Conservation (phyloP, 768 basidiomycete species). For the Pisolithus marmoratus region DNA sequence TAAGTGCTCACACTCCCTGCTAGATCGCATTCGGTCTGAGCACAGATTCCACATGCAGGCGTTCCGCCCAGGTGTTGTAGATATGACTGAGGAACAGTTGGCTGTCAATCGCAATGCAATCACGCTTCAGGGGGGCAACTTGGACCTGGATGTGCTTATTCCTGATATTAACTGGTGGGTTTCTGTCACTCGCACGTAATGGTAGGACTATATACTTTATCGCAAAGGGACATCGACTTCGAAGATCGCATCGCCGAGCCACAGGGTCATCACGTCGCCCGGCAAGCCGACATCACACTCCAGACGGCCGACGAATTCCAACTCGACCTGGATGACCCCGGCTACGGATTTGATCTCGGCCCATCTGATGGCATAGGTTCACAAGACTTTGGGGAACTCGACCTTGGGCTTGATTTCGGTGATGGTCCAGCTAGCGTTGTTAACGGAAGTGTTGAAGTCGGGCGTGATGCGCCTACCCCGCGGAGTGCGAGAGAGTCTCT, state of each 20-base stretch:
- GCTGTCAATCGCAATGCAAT: slow-evolving; percentile 84
- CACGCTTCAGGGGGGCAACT: slow-evolving; percentile 70
- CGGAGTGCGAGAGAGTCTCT: slow-evolving; percentile 50
- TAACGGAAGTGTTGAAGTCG: slow-evolving; percentile 62
- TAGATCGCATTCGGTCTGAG: background rate
- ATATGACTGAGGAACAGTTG: slow-evolving; percentile 93
- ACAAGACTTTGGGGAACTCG: slow-evolving; percentile 68
- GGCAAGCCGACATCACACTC: slow-evolving; percentile 85
- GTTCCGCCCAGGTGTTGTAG: slow-evolving; percentile 91
- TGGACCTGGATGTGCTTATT: slow-evolving; percentile 76
- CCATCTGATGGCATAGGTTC: slow-evolving; percentile 82
- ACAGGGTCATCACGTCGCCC: slow-evolving; percentile 77
- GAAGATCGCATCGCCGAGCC: slow-evolving; percentile 56
- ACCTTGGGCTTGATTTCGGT: slow-evolving; percentile 75
- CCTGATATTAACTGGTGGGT: slow-evolving; percentile 77
- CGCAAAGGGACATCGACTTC: slow-evolving; percentile 70
- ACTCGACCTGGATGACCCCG: slow-evolving; percentile 51
- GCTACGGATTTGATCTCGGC: slow-evolving; percentile 73
- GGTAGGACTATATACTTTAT: slow-evolving; percentile 7
- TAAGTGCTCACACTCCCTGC: slow-evolving; percentile 22
- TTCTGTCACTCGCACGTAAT: background rate
- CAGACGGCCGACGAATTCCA: slow-evolving; percentile 69
- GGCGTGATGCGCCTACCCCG: slow-evolving; percentile 58
- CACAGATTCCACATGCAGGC: slow-evolving; percentile 44
- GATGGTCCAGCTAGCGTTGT: slow-evolving; percentile 41